Evolutionary conservation across 768 basidiomycete species (phyloP), one percentile per base, ranked within the genome.

Genomic region (Termitomyces sp.): DNA sequence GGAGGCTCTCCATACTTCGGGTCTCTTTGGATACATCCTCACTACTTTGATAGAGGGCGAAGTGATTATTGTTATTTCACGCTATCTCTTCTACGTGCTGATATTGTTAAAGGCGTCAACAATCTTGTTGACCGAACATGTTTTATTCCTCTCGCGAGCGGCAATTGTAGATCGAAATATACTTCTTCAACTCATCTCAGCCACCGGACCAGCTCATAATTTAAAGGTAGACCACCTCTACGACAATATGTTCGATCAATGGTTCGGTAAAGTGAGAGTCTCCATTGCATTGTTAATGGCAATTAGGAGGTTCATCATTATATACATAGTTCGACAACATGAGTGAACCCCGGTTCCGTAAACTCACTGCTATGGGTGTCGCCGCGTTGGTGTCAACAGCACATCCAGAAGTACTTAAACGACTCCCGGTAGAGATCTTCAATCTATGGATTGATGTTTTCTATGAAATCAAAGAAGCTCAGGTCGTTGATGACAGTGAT

Each of bases 361-460:
- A 96, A 74, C 77, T 96, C 57, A 75, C 84, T 28, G 91, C 93
- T 12, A 87, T 96, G 78, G 92, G 89, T 1, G 82, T 91, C 47
- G 90, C 91, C 2, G 76, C 81, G 47, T 79, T 95, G 3, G 85
- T 91, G 38, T 83, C 90, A 0, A 92, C 91, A 0, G 91, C 84
- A 13, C 82, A 84, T 23, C 79, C 80, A 0, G 87, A 91, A 65
- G 85, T 93, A 12, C 81, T 96, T 10, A 77, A 81, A 33, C 81
- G 89, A 20, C 73, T 96, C 28, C 79, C 84, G 14, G 81, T 78
- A 3, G 93, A 95, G 64, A 83, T 93, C 28, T 90, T 91, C 71
- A 89, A 91, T 66, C 72, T 94, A 32, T 96, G 93, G 93, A 74
- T 89, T 41, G 93, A 95, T 62, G 93, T 95, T 5, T 86, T 95